Evolutionary conservation across 1,284 basidiomycete species (phyloP).

Genomic region (Ceratobasidium papillatum): DNA sequence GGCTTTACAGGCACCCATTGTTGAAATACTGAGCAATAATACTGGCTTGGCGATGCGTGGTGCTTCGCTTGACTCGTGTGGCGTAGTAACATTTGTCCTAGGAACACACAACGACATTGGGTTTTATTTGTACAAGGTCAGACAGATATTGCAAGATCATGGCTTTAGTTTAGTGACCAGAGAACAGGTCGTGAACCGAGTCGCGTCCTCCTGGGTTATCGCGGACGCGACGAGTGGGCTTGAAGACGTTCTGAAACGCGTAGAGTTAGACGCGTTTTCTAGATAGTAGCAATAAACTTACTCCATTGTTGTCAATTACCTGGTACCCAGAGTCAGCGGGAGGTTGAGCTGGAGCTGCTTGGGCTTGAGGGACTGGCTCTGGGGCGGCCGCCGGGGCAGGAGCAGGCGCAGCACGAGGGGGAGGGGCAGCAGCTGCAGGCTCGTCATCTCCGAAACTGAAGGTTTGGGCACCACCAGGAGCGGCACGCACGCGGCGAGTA

Average conservation of each 20-base stretch:
- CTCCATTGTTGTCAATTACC: slow-evolving; percentile 32
- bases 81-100: background rate
- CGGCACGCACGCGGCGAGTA: slow-evolving; percentile 31
- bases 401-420: slow-evolving; percentile 7
- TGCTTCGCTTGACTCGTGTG: background rate
- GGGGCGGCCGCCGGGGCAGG: background rate
- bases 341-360: background rate
- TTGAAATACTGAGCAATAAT: too few relatives aligned
- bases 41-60: too few relatives aligned
- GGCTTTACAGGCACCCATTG: too few relatives aligned
- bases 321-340: slow-evolving; percentile 10
- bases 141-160: background rate
- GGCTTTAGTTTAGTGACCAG: background rate
- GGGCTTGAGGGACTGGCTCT: background rate
- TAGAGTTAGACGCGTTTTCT: background rate
- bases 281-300: background rate
- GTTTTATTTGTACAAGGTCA: background rate
- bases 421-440: background rate
- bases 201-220: slow-evolving; percentile 24
- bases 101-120: background rate
- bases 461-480: slow-evolving; percentile 28
- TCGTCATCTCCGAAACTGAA: slow-evolving; percentile 24
- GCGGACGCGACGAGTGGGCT: slow-evolving; percentile 44
- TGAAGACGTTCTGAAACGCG: slow-evolving; percentile 38
- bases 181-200: slow-evolving; percentile 21